Base-by-base conservation (phyloP, 2,329 filamentous ascomycete genomes). In the Diaporthe ilicicola region DNA sequence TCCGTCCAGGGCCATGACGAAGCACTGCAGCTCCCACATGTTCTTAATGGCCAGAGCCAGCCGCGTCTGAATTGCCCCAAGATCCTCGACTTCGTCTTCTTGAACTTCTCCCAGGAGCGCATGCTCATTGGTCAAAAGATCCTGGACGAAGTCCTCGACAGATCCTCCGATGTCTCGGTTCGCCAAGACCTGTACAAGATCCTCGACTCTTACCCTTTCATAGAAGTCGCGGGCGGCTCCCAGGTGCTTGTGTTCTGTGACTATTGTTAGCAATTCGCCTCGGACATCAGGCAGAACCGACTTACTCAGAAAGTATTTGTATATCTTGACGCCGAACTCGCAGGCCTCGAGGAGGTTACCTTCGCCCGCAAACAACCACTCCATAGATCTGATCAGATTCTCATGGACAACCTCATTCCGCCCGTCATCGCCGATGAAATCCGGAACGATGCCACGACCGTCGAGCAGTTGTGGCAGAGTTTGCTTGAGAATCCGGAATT, bases 261-360 rank as follows among this genome's bases (percentile, higher is more conserved):
- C 3, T 15, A 59, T 50, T 66, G 78, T 72, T 70, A 76, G 72
- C 61, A 53, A 44, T n/a, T 27, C 37, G 62, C 78, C 76, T 74
- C 13, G 67, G 56, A 44, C n/a, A 48, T 22, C 39, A 29, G 56
- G 27, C 17, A 61, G 53, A 17, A 42, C n/a, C 6, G 39, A 88
- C 94, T 85, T 89, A 97, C 94, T 88, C 56, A 97, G 86, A 77
- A 98, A 94, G 72, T 91, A 91, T 77, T 93, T 93, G 82, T 97
- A 94, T n/a, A 95, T 88, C 75, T 90, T 87, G 37, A 89, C 88
- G 51, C 94, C 90, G 56, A 77, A 81, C 32, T 76, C 75, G 74
- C 79, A 81, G 42, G 79, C 80, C 71, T 79, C 78, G 22, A 76
- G 74, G 2, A 79, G 76, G 50, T 78, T 74, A 3, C 77, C 91